phyloP scores from a whole-genome alignment of 345 rosid genomes.

The Dipteronia dyeriana region DNA sequence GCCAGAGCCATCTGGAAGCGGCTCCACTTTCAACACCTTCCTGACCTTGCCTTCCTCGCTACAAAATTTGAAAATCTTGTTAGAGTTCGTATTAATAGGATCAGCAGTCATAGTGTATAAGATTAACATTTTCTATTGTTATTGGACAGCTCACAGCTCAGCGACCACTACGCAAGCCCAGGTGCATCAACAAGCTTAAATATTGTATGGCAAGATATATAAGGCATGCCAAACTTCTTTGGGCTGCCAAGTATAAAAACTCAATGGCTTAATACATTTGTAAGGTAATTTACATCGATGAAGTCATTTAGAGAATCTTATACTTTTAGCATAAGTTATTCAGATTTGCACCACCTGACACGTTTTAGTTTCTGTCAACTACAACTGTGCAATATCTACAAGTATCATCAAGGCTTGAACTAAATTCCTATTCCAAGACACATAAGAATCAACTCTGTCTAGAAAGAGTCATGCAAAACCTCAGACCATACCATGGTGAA shows the following conservation, averaged over 20 bases:
- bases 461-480: no score
- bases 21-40: conserved; percentile 92
- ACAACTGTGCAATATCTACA: background rate
- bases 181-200: background rate
- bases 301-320: background rate
- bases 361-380: background rate
- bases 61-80: conserved; percentile 26
- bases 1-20: conserved; percentile 93
- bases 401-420: background rate
- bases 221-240: background rate
- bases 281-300: no score
- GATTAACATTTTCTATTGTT: background rate
- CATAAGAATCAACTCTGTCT: no score
- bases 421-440: no score
- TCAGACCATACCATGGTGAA: no score
- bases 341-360: background rate
- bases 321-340: background rate
- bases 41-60: conserved; percentile 94
- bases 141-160: background rate
- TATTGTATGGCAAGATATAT: background rate
- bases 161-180: background rate
- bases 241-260: background rate
- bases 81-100: background rate
- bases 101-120: background rate
- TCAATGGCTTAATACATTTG: background rate